Evolutionary conservation across 768 basidiomycete species (phyloP).

Genomic region (Boletus tomentosulus): DNA sequence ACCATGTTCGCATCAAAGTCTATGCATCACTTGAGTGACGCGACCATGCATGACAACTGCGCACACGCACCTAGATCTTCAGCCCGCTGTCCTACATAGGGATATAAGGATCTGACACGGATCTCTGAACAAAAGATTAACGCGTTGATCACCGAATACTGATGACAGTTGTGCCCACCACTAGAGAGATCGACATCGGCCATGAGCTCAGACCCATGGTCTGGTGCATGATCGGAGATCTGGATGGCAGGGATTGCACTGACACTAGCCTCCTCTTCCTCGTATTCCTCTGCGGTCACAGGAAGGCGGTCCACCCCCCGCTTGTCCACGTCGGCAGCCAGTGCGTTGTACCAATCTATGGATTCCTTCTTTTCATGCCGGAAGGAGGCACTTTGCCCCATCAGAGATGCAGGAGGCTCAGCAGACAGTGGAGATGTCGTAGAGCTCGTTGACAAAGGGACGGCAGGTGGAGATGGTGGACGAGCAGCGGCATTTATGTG

Average conservation of each 20-base stretch:
- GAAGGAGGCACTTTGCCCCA: constrained; percentile 14
- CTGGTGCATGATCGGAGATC: constrained; percentile 44
- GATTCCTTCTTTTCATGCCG: constrained; percentile 60
- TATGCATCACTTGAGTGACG: constrained; percentile 27
- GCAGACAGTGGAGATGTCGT: constrained; percentile 18
- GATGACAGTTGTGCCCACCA: constrained; percentile 37
- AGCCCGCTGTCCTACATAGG: constrained; percentile 79
- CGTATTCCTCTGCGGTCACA: constrained; percentile 58
- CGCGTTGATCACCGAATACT: not conserved
- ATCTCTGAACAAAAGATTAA: constrained; percentile 45
- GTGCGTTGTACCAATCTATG: constrained; percentile 87
- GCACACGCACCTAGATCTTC: constrained; percentile 78
- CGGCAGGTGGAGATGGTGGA: constrained; percentile 29
- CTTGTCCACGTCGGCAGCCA: constrained; percentile 64
- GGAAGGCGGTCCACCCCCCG: constrained; percentile 43
- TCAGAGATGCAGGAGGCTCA: constrained; percentile 13
- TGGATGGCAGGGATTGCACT: constrained; percentile 51
- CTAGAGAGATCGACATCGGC: constrained; percentile 67
- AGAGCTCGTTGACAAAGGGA: not conserved
- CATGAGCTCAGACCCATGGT: constrained; percentile 47
- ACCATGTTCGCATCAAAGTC: constrained; percentile 80
- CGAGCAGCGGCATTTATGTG: constrained; percentile 58
- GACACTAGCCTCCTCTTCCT: constrained; percentile 39
- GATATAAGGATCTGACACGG: constrained; percentile 75
- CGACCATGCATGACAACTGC: not conserved